Percentiles rank a stretch among this genome's conserved stretches.
These are phyloP conservation scores for Russula vinacea DNA, from an alignment of 768 basidiomycete species.

Conservation along the genomic window DNA sequence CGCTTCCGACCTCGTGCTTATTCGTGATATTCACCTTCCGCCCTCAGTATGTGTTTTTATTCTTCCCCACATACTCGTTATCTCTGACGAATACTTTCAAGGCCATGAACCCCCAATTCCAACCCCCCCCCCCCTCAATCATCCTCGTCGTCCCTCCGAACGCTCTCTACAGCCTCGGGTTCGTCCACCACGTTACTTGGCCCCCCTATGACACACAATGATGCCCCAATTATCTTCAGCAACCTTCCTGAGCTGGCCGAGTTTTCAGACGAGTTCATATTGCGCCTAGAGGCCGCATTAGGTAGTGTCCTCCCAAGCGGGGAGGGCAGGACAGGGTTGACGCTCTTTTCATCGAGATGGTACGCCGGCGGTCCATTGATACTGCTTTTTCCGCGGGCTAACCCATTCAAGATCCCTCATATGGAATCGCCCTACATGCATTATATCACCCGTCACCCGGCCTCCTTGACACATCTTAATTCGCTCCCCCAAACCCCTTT, in stretches of 20 bases:
- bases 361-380: constrained; percentile 37
- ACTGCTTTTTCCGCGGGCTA: constrained; percentile 7
- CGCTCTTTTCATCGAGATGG: constrained; percentile 62
- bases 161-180: constrained; percentile 51
- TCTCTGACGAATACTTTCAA: constrained; percentile 27
- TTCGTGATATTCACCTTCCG: constrained; percentile 79
- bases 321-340: constrained; percentile 70
- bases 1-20: constrained; percentile 76
- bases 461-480: constrained; percentile 66
- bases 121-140: constrained; percentile 36
- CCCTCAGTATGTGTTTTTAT: constrained; percentile 53
- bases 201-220: constrained; percentile 69
- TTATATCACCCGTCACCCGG: constrained; percentile 78
- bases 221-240: constrained; percentile 67
- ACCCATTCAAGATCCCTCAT: constrained; percentile 52
- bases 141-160: constrained; percentile 50
- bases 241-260: constrained; percentile 73
- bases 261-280: constrained; percentile 65
- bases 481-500: constrained; percentile 51
- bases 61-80: neutral
- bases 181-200: constrained; percentile 39
- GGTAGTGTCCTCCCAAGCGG: constrained; percentile 61
- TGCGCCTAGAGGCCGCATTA: constrained; percentile 61
- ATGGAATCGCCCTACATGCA: constrained; percentile 71
- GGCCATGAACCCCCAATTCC: constrained; percentile 45